These are phyloP conservation scores for Gymnopilus dilepis DNA, from an alignment of 768 basidiomycete genomes.

Conservation along the genomic window DNA sequence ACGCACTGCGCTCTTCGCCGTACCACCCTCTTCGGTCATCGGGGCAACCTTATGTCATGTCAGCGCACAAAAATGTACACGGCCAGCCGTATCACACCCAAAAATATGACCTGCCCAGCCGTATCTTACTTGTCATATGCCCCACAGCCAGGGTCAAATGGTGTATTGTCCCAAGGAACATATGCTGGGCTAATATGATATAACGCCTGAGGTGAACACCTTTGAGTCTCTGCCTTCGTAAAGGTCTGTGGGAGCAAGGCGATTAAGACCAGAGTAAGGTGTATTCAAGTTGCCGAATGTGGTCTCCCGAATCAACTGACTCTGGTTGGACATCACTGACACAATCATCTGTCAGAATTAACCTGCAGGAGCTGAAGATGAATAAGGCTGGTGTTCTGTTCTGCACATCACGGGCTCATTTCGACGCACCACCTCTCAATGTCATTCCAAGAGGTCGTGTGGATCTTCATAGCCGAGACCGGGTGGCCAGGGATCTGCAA, in stretches of 20 bases:
- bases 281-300: neutral
- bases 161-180: neutral
- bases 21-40: constrained; percentile 11
- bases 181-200: neutral
- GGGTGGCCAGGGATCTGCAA: constrained; percentile 42
- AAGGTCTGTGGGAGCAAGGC: neutral
- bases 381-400: neutral
- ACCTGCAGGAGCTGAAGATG: neutral
- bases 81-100: constrained; percentile 3
- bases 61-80: neutral
- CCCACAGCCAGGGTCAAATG: neutral
- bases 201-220: neutral
- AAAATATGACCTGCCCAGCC: neutral
- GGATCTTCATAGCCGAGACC: constrained; percentile 45
- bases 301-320: neutral
- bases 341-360: neutral
- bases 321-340: neutral
- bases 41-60: constrained; percentile 12
- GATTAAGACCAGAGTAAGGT: constrained; percentile 3
- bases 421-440: neutral
- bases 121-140: neutral
- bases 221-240: neutral
- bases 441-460: constrained; percentile 32
- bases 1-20: neutral
- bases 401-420: neutral